Conservation (phyloP, 805 yeast genomes). For the Metschnikowia anglica region DNA sequence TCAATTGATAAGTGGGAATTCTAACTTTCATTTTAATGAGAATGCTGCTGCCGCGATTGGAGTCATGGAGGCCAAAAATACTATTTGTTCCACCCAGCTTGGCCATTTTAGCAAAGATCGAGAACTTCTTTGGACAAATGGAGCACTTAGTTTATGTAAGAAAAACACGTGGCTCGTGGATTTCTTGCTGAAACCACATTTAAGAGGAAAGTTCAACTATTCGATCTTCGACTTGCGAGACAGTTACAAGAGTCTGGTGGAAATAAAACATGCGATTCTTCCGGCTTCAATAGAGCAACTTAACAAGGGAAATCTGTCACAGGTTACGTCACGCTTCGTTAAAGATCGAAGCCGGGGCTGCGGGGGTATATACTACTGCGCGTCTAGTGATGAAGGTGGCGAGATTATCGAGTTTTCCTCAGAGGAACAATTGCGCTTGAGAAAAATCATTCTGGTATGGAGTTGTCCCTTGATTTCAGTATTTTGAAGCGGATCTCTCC, state of each 20-base stretch:
- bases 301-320: conserved; percentile 4
- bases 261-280: conserved; percentile 12
- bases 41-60: conserved; percentile 26
- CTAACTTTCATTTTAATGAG: conserved; percentile 21
- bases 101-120: conserved; percentile 24
- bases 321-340: conserved; percentile 9
- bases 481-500: background rate
- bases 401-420: conserved; percentile 9
- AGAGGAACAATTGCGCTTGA: conserved; percentile 5
- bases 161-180: conserved; percentile 16
- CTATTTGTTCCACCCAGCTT: conserved; percentile 29
- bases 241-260: conserved; percentile 10
- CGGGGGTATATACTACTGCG: conserved; percentile 19
- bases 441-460: conserved; percentile 15
- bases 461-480: conserved; percentile 3
- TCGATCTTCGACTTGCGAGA: conserved; percentile 12
- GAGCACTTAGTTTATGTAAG: conserved; percentile 29
- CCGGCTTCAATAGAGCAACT: conserved; percentile 16
- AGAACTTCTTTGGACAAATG: conserved; percentile 31
- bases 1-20: conserved; percentile 24
- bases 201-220: conserved; percentile 11
- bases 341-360: conserved; percentile 17
- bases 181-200: conserved; percentile 11
- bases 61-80: conserved; percentile 15
- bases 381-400: conserved; percentile 16